A percentile compares a stretch with the other conserved stretches of the same genome.
phyloP scores from a whole-genome alignment of 805 yeast genomes.

The Candida adriatica region DNA sequence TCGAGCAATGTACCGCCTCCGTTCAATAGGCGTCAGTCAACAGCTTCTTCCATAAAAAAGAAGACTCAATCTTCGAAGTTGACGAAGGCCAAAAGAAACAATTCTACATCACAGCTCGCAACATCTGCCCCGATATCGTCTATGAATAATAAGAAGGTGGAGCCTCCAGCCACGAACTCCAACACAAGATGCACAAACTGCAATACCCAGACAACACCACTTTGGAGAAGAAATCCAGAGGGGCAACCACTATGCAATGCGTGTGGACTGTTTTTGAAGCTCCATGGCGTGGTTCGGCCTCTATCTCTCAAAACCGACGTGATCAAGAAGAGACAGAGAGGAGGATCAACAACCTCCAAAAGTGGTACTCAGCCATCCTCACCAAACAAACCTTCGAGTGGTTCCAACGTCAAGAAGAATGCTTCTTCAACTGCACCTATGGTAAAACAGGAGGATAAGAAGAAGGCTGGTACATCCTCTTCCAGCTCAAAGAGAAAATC shows the following conservation, averaged over 20 bases:
- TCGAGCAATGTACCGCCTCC: constrained; percentile 15
- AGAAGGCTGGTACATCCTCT: constrained; percentile 5
- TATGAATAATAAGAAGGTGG: constrained; percentile 3
- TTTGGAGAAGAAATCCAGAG: constrained; percentile 90
- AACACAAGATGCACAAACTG: constrained; percentile 69
- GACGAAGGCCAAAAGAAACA: constrained; percentile 17
- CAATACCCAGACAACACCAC: constrained; percentile 85
- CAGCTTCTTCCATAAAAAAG: constrained; percentile 21
- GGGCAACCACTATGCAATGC: constrained; percentile 95
- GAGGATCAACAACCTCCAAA: constrained; percentile 24
- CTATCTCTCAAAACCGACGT: constrained; percentile 86
- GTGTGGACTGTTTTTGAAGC: constrained; percentile 85
- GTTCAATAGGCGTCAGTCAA: constrained; percentile 16
- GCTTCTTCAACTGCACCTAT: no score
- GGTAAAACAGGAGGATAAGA: constrained; percentile 6
- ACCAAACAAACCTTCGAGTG: constrained; percentile 9
- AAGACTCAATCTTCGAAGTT: constrained; percentile 15
- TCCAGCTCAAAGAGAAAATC: constrained; percentile 4
- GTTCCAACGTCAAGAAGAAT: background rate
- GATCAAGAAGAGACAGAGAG: constrained; percentile 83
- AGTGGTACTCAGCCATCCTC: constrained; percentile 13
- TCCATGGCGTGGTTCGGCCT: constrained; percentile 95
- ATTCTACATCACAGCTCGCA: constrained; percentile 16
- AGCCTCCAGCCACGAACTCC: constrained; percentile 9
- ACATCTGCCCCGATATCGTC: constrained; percentile 4